phyloP scores from a whole-genome alignment of 2,329 filamentous ascomycete genomes.

The Fusarium goolgardi region DNA sequence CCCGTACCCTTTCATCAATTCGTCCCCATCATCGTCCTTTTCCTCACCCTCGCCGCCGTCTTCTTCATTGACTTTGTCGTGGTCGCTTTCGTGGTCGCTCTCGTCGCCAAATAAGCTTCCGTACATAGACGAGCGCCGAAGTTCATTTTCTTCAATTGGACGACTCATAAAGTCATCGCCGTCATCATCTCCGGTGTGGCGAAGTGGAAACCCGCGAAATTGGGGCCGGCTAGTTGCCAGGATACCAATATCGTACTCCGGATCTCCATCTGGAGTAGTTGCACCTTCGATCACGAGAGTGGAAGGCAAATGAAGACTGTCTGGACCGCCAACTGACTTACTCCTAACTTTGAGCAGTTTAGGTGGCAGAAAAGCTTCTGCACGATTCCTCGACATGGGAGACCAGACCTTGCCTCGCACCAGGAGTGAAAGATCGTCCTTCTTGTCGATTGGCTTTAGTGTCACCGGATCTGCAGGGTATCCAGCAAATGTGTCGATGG shows the following conservation, averaged over 20 bases:
- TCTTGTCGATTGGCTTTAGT: background rate
- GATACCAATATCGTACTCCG: constrained; percentile 13
- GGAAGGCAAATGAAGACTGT: background rate
- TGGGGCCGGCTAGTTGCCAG: constrained; percentile 11
- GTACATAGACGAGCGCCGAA: background rate
- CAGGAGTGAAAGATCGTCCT: background rate
- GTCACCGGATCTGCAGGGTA: constrained; percentile 1
- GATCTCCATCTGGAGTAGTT: background rate
- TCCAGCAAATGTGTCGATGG: background rate
- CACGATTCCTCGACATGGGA: background rate
- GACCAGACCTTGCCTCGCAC: fast-evolving
- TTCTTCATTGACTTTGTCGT: background rate
- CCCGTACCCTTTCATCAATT: background rate
- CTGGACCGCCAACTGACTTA: too few species aligned
- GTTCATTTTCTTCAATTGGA: background rate
- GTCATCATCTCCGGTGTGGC: background rate
- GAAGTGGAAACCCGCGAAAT: background rate
- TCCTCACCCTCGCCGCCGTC: background rate
- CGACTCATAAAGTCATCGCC: background rate
- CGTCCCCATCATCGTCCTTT: background rate
- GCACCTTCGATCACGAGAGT: background rate
- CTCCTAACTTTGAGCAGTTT: background rate
- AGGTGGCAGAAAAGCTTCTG: background rate
- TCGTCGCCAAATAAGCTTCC: background rate
- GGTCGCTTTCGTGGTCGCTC: background rate